Evolutionary conservation across 2,329 filamentous ascomycete species (phyloP).

Genomic region (Colletotrichum tanaceti): DNA sequence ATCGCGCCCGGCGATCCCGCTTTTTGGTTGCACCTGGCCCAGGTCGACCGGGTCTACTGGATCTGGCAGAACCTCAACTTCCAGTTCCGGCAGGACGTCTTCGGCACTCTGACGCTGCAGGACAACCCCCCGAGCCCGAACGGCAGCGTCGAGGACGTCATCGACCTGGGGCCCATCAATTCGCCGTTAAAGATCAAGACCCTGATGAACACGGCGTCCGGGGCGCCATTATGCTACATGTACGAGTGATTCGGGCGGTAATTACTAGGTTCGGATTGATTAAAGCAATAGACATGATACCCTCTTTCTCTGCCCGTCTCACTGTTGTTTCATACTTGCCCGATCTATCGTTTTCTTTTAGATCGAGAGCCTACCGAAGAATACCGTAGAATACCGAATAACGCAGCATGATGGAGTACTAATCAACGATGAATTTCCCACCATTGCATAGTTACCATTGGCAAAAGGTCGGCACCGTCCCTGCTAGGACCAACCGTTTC

Average conservation of each 20-base stretch:
- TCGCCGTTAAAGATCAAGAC: slow-evolving; percentile 50
- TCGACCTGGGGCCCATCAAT: slow-evolving; percentile 51
- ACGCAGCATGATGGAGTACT: too few species aligned
- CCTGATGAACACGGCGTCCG: slow-evolving; percentile 56
- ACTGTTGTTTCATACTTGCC: too few species aligned
- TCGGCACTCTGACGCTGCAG: slow-evolving; percentile 56
- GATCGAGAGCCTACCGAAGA: too few species aligned
- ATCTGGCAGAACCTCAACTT: slow-evolving; percentile 62
- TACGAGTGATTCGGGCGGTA: slow-evolving; percentile 45
- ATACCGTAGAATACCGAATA: too few species aligned
- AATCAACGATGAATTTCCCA: too few species aligned
- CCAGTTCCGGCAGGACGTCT: slow-evolving; percentile 52
- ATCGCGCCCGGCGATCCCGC: slow-evolving; percentile 58
- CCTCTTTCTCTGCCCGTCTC: background rate
- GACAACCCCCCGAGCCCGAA: slow-evolving; percentile 55
- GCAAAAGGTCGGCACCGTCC: too few species aligned
- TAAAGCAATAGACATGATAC: slow-evolving; percentile 23
- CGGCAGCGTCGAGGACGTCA: slow-evolving; percentile 54
- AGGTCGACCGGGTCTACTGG: slow-evolving; percentile 60
- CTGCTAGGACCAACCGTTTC: too few species aligned
- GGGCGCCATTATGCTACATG: slow-evolving; percentile 57
- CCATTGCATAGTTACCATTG: too few species aligned
- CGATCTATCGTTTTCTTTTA: too few species aligned
- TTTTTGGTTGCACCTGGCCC: slow-evolving; percentile 59
- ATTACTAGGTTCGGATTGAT: background rate